Percentiles rank a stretch among this genome's conserved stretches.
Evolutionary conservation across 2,329 filamentous ascomycete genomes (phyloP).

Genomic region (Fusarium austroafricanum): DNA sequence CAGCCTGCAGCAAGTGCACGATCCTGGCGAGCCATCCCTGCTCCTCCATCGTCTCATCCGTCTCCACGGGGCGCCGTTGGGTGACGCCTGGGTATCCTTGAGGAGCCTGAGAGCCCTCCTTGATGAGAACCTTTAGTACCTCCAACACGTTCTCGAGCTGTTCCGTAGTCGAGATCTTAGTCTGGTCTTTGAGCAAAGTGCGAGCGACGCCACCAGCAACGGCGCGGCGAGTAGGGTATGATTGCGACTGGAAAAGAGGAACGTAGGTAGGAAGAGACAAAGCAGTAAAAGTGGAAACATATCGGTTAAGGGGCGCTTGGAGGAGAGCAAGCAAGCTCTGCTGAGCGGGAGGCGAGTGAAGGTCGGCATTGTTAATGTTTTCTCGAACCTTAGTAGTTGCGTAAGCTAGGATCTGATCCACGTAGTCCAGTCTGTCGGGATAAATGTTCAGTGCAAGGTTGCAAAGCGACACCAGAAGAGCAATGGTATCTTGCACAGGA

Average conservation of each 20-base stretch:
- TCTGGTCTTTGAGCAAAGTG: constrained; percentile 85
- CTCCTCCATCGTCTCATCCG: constrained; percentile 97
- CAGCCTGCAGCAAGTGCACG: constrained; percentile 84
- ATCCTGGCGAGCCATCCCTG: constrained; percentile 96
- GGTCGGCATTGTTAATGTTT: constrained; percentile 92
- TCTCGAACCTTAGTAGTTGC: constrained; percentile 88
- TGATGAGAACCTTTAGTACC: constrained; percentile 89
- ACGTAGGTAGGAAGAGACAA: constrained; percentile 92
- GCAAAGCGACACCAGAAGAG: constrained; percentile 89
- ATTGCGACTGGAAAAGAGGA: constrained; percentile 88
- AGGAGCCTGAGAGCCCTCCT: constrained; percentile 88
- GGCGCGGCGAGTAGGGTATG: constrained; percentile 89
- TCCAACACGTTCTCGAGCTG: constrained; percentile 91
- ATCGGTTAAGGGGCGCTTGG: constrained; percentile 89
- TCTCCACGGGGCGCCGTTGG: constrained; percentile 81
- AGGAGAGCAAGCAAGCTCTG: constrained; percentile 89
- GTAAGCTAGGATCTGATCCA: constrained; percentile 92
- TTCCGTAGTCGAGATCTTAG: constrained; percentile 78
- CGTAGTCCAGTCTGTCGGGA: constrained; percentile 90
- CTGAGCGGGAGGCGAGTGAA: constrained; percentile 89
- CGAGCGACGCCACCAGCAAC: constrained; percentile 90
- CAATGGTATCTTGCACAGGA: constrained; percentile 94
- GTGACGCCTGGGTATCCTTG: constrained; percentile 85
- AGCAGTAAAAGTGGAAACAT: constrained; percentile 95
- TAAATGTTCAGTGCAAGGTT: constrained; percentile 98